Conservation (phyloP, 2,329 filamentous ascomycete species). For the Tolypocladium guangdongense region DNA sequence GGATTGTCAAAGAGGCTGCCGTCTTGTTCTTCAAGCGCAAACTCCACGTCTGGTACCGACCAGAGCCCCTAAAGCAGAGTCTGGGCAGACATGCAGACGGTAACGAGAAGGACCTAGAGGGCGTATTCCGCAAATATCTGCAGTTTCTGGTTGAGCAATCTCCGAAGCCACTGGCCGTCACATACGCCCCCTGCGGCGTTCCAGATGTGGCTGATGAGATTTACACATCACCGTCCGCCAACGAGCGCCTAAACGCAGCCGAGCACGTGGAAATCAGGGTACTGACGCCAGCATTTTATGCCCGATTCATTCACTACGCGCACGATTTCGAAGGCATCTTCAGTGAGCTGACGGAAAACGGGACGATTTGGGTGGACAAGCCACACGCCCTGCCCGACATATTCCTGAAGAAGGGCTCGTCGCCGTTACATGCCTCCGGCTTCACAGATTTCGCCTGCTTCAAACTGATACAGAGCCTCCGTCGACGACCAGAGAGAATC, state of each 20-base stretch:
- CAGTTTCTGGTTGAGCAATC: slow-evolving; percentile 36
- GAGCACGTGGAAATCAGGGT: slow-evolving; percentile 44
- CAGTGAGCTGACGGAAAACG: slow-evolving; percentile 46
- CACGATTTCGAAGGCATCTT: slow-evolving; percentile 52
- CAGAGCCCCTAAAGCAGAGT: slow-evolving; percentile 47
- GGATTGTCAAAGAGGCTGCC: slow-evolving; percentile 51
- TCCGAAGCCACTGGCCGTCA: slow-evolving; percentile 32
- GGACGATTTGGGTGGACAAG: slow-evolving; percentile 46
- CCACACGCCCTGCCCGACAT: slow-evolving; percentile 38
- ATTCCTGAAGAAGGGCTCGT: slow-evolving; percentile 28
- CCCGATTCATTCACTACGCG: slow-evolving; percentile 51
- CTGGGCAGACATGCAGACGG: slow-evolving; percentile 41
- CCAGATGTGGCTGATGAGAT: slow-evolving; percentile 23
- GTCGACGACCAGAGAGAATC: slow-evolving; percentile 29
- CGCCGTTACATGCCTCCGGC: slow-evolving; percentile 21
- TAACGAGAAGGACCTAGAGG: slow-evolving; percentile 36
- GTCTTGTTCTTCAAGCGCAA: slow-evolving; percentile 43
- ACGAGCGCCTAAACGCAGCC: slow-evolving; percentile 3
- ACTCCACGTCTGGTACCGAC: slow-evolving; percentile 54
- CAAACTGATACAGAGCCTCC: slow-evolving; percentile 31
- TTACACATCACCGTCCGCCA: slow-evolving; percentile 22
- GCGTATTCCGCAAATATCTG: slow-evolving; percentile 36
- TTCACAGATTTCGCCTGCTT: slow-evolving; percentile 29
- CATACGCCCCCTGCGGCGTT: slow-evolving; percentile 42
- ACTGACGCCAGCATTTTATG: slow-evolving; percentile 56